Evolutionary conservation across 1,284 basidiomycete genomes (phyloP).

Genomic region (Ganoderma lucidum): DNA sequence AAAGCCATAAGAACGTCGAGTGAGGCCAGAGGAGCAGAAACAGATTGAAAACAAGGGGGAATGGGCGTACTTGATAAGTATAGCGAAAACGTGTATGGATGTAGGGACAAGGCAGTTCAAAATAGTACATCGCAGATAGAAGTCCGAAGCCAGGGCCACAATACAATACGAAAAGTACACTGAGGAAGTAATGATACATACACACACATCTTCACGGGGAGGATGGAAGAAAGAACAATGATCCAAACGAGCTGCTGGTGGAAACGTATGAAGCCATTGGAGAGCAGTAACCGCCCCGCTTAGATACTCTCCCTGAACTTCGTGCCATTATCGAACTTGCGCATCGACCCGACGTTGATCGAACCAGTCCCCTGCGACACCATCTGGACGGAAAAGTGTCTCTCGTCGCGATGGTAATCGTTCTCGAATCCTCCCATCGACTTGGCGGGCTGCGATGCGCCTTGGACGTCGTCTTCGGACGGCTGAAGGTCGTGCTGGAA

Average conservation of each 20-base stretch:
- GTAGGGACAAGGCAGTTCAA: neutral
- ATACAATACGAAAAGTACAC: neutral
- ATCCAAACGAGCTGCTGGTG: neutral
- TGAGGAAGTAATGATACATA: neutral
- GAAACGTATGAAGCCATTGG: neutral
- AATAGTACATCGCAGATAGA: neutral
- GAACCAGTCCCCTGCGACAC: slow-evolving; percentile 14
- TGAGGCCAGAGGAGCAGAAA: neutral
- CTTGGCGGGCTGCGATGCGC: slow-evolving; percentile 1
- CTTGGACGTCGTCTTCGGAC: slow-evolving; percentile 16
- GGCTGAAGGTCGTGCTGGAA: slow-evolving; percentile 10
- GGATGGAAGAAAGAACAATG: neutral
- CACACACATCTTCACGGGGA: neutral
- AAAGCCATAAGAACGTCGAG: neutral
- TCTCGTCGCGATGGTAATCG: slow-evolving; percentile 24
- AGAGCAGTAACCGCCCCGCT: neutral
- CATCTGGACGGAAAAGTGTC: slow-evolving; percentile 36
- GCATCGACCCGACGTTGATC: slow-evolving; percentile 36
- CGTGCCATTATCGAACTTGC: slow-evolving; percentile 42
- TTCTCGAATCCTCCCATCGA: slow-evolving; percentile 1
- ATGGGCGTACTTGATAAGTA: neutral
- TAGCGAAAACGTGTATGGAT: neutral
- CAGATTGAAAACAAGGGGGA: neutral
- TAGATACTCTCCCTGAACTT: slow-evolving; percentile 39
- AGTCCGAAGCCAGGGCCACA: neutral